Base-by-base conservation (phyloP, 164 flowering plant genomes). In the Magnolia sinica region DNA sequence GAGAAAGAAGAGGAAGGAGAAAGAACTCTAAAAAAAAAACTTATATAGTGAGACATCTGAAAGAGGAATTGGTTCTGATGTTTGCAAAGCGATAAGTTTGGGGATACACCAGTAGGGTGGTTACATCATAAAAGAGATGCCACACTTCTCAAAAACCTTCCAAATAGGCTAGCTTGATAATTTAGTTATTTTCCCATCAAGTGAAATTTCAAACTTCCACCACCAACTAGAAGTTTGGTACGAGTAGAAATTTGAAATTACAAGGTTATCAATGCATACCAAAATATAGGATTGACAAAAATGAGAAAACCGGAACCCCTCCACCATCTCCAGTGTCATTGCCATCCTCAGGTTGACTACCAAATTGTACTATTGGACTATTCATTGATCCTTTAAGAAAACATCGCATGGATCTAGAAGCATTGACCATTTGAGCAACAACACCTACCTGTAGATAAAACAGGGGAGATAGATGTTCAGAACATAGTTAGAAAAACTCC, bases 301-400 rank as follows among this genome's bases (percentile, higher is more conserved):
- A 89, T 71, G 77, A 68, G 79, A 84, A 92, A 72, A 89, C 92
- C 37, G 95, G 88, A 23, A 87, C 78, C 7, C 92, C 96, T 50
- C 90, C 93, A 78, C 93, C 86, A 78, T 91, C 98, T 64, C 96
- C 97, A 75, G 72, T 13, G 74, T 92, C 96, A 82, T 80, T 82
- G 22, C 59, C 65, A 73, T 86, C 83, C 66, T 84, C 89, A 10
- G 87, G 77, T 72, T 50, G 58, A 70, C 65, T 73, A 74, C 90
- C 86, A 85, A 90, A 94, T 74, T 88, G 89, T 72, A 87, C 70
- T 61, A 90, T 72, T 27, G 92, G 81, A 81, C 89, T 87, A 76
- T 74, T 74, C 70, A 77, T 82, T 51, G 88, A 58, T 22, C 89
- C 87, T 85, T 84, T 88, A 4, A 74, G 45, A 73, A 82, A 92